Percentiles rank a stretch among this genome's conserved stretches.
Evolutionary conservation across 768 basidiomycete genomes (phyloP).

Genomic region (Suillus cothurnatus): DNA sequence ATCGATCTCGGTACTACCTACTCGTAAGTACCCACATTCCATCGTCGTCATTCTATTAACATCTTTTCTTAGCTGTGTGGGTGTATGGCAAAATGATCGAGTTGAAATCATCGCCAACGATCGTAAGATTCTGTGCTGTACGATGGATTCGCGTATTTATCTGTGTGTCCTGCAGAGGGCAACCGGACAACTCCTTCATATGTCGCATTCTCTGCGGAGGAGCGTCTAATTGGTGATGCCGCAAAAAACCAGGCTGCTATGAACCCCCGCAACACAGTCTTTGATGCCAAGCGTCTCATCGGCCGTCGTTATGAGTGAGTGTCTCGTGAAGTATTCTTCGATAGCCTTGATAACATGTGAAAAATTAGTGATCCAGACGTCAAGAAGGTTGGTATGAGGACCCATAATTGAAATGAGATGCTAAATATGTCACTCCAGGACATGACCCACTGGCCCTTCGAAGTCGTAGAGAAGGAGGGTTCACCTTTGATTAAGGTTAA

Average conservation of each 20-base stretch:
- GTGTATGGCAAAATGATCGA: conserved; percentile 99
- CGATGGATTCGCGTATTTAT: neutral
- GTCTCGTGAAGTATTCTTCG: conserved; percentile 8
- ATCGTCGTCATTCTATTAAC: conserved; percentile 19
- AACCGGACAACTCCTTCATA: conserved; percentile 99
- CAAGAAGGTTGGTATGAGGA: conserved; percentile 59
- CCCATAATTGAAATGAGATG: neutral
- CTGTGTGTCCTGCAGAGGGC: conserved; percentile 63
- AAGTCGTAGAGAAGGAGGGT: conserved; percentile 95
- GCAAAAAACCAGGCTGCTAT: conserved; percentile 99
- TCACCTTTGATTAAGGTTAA: conserved; percentile 96
- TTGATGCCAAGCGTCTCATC: conserved; percentile 99
- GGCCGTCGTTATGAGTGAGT: conserved; percentile 94
- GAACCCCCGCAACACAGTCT: conserved; percentile 99
- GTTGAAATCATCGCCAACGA: conserved; percentile 99
- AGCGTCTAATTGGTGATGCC: conserved; percentile 98
- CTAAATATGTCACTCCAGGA: conserved; percentile 53
- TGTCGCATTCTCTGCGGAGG: conserved; percentile 95
- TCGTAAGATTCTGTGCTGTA: conserved; percentile 52
- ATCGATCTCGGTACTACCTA: conserved; percentile 98
- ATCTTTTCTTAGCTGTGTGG: conserved; percentile 76
- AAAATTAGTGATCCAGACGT: conserved; percentile 81
- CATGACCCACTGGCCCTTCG: conserved; percentile 97
- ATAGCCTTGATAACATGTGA: conserved; percentile 1
- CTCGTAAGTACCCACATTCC: conserved; percentile 57